Base-by-base conservation (phyloP, 805 yeast species). In the Suhomyces sp. region DNA sequence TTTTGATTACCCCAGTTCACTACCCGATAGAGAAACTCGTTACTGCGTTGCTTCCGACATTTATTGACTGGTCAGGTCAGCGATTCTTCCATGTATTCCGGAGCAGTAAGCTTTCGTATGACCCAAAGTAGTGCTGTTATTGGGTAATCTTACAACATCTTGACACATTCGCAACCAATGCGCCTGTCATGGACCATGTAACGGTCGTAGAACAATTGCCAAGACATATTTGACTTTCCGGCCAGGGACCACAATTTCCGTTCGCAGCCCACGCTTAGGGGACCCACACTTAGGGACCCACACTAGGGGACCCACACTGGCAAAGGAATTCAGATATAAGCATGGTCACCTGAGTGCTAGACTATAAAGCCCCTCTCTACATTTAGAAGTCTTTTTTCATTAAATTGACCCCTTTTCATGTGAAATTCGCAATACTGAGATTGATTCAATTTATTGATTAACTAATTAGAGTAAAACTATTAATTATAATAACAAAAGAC, bases 401-500 rank as follows among this genome's bases (percentile, higher is more conserved):
- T 31, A 8, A 31, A 31, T n/a, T 31, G 17, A 31, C 35, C 15
- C 35, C 35, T n/a, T 9, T n/a, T 31, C 9, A 4, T n/a, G 35
- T 6, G 6, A 12, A 31, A 31, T 19, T 37, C 22, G 41, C 22
- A 17, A 15, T 37, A 37, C 41, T 43, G 15, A 27, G 25, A 13
- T 24, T 44, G 20, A 44, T 25, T 25, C 15, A 22, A 48, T 27
- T 33, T 15, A 22, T 41, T 4, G 21, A 41, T 41, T 13, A 25
- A 35, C 43, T 19, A 25, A 46, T 22, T 41, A 33, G 41, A 43
- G 12, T 10, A 41, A 13, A 22, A 20, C 19, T 22, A 41, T 12
- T 41, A 22, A 20, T 56, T 63, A 66, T 51, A 66, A 56, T 55
- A 66, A 64, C 47, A 64, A 54, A 45, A 58, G 46, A 50, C 67